Base-by-base conservation (phyloP, 257 asterid species). In the Ajuga chamaepitys region DNA sequence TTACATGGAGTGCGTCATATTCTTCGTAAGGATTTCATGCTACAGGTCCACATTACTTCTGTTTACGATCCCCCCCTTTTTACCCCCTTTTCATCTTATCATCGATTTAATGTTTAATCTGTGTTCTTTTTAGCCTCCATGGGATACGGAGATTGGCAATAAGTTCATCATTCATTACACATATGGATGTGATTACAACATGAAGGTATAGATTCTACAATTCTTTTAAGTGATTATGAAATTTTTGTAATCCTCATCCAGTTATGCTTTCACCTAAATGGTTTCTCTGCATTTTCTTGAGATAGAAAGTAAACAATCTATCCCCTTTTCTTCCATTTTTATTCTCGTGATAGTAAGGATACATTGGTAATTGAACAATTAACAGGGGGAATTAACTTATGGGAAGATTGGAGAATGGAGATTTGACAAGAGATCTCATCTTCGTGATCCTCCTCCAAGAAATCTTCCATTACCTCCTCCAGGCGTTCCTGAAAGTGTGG, bases 401-500 rank as follows among this genome's bases (percentile, higher is more conserved):
- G 99, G 98, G 53, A 82, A 80, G 80, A 82, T 83, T 40, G 99
- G 99, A 47, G 95, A 94, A 75, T 94, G 99, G 99, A 84, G 98
- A 81, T 94, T 94, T 55, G 99, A 94, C 80, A 94, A 94, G 82
- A 82, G 99, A 78, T 86, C 98, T 17, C 74, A 88, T 70, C 85
- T 83, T 62, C 77, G 79, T 4, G 87, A 89, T 22, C 91, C 91
- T 38, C 98, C 97, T 0, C 98, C 98, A 9, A 82, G 70, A 74
- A 94, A 94, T 74, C 77, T 90, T 30, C 65, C 95, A 2, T 66
- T 90, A 52, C 99, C 99, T 63, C 99, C 99, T 70, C 96, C 85
- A 20, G 96, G 99, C 7, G 94, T 94, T 67, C 98, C 99, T 52
- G 95, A 94, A 65, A 90, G 95, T 68, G 99, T 94, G 96, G 98